Evolutionary conservation across 2,329 filamentous ascomycete species (phyloP), one percentile per base, ranked within the genome.

Genomic region (Scedosporium minutisporum): DNA sequence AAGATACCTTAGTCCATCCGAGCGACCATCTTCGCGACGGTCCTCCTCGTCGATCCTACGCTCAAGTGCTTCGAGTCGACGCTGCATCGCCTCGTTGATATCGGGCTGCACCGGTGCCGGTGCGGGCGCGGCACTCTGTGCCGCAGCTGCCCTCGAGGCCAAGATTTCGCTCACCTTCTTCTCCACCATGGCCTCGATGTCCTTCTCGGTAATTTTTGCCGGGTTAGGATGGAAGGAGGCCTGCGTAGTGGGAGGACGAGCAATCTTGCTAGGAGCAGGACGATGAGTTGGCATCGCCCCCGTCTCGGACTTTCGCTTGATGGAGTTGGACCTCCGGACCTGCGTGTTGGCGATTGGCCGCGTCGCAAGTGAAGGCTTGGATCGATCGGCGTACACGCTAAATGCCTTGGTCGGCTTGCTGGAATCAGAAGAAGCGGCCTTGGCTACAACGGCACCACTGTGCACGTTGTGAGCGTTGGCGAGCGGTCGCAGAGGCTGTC

Each of bases 111-210:
- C 69, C 6, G 76, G 65, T 18, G 71, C 63, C 51, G 76, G 66
- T 64, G 78, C 71, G 64, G 82, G 75, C 16, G 80, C 75, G 51
- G 87, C 84, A 41, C 68, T 67, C 53, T 27, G 51, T 16, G n/a
- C 14, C 65, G 83, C 82, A 16, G 84, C 71, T 1, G 84, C 85
- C 61, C 88, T 85, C n/a, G 88, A 87, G 0, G 93, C 91, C 1
- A 97, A 79, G 42, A 95, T 92, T 75, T 96, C 92, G 64, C 89
- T 88, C 0, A 97, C 90, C 70, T 96, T 96, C 68, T 89, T 90
- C 74, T 96, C 90, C 1, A 97, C 91, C 76, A 97, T 87, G 46
- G 92, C 90, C 72, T 97, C 93, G 64, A 97, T 96, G 61, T 87
- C 87, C 12, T 86, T 88, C 18, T 87, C 83, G 0, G 87, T 88